Conservation (phyloP, 1,284 basidiomycete species). For the Cryptococcus jaspeensis region DNA sequence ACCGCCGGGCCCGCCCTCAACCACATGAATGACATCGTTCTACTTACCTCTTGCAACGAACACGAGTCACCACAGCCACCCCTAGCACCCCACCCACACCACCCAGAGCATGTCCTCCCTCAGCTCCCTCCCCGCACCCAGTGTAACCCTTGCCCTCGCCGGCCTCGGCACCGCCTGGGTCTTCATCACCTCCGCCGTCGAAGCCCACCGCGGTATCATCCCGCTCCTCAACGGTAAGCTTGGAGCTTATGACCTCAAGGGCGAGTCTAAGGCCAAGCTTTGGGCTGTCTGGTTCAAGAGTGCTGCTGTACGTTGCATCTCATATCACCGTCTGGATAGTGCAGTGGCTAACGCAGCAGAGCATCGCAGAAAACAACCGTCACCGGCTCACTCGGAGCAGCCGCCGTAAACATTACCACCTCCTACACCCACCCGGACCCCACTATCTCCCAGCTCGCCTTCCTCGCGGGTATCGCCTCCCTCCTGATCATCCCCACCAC, state of each 20-base stretch:
- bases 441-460: constrained; percentile 17
- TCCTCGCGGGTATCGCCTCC: constrained; percentile 19
- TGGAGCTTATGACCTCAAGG: neutral
- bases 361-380: constrained; percentile 20
- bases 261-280: constrained; percentile 15
- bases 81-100: neutral
- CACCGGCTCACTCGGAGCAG: constrained; percentile 3
- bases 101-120: constrained; percentile 2
- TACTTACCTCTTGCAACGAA: no score
- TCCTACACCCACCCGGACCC: constrained; percentile 18
- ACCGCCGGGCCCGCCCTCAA: no score
- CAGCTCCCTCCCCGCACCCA: constrained; percentile 15
- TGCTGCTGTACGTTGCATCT: constrained; percentile 16
- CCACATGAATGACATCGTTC: no score
- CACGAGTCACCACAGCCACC: no score
- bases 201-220: constrained; percentile 22
- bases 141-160: constrained; percentile 22
- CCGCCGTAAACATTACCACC: constrained; percentile 14
- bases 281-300: constrained; percentile 19
- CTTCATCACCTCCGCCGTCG: constrained; percentile 25
- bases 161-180: constrained; percentile 22
- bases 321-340: neutral
- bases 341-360: neutral
- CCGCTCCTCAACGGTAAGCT: constrained; percentile 23
- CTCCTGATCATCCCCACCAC: constrained; percentile 28